Percentiles rank a stretch among this genome's conserved stretches.
These are phyloP conservation scores for Herpotrichia juniperi DNA, from an alignment of 2,329 filamentous ascomycete species.

Conservation along the genomic window DNA sequence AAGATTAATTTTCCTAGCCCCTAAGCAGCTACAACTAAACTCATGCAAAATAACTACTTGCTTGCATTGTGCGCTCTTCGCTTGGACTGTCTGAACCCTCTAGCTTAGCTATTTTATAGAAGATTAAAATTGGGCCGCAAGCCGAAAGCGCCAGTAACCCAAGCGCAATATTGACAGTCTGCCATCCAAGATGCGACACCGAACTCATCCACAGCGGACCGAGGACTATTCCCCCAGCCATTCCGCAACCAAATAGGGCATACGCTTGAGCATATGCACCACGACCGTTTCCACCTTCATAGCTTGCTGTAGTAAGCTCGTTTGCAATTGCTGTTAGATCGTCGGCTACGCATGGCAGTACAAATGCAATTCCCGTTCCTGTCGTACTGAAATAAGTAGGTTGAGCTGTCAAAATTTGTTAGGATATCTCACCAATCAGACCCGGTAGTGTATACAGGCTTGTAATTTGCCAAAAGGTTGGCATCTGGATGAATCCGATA, in stretches of 20 bases:
- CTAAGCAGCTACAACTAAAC: too few species aligned
- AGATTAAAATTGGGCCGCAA: neutral
- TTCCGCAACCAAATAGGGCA: conserved; percentile 1
- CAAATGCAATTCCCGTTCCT: neutral
- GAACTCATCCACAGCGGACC: neutral
- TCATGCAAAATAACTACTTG: too few species aligned
- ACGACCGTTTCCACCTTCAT: neutral
- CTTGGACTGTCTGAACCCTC: too few species aligned
- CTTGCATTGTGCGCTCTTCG: too few species aligned
- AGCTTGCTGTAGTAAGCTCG: neutral
- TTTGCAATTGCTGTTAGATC: neutral
- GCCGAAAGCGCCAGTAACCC: neutral
- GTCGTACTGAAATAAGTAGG: neutral
- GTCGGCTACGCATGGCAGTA: conserved; percentile 1
- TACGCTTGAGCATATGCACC: neutral
- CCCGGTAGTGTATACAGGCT: neutral
- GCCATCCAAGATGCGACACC: neutral
- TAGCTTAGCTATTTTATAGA: too few species aligned
- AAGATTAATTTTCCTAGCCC: too few species aligned
- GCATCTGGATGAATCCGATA: conserved; percentile 1
- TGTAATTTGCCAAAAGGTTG: neutral
- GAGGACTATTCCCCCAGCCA: neutral
- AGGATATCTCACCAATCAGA: neutral
- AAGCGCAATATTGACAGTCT: neutral
- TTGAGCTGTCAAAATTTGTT: neutral